Evolutionary conservation across 768 basidiomycete species (phyloP), one percentile per base, ranked within the genome.

Genomic region (Dacryopinax spathularia): DNA sequence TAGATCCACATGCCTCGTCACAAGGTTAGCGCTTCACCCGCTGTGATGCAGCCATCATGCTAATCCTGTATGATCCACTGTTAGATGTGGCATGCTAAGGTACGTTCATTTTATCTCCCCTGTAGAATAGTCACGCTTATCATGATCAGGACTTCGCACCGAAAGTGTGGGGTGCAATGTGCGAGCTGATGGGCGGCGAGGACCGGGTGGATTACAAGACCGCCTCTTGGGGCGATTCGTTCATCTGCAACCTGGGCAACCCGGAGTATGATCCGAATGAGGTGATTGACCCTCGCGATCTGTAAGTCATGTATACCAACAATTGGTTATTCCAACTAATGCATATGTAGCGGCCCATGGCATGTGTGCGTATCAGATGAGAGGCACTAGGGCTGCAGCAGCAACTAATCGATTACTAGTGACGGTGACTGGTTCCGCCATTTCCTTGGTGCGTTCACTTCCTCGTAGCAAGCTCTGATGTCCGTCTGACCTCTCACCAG

Each of bases 211-310:
- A 82, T 65, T 31, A 31, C 48, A 56, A 56, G 48, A 56, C 48
- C 25, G 48, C 48, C 25, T 27, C 48, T 7, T 56, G 83, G 82
- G 79, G 80, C 33, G 82, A 85, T 72, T 79, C 79, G 29, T 83
- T 85, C 71, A 85, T 85, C 66, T 79, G 84, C 59, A 86, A 85
- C 68, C 73, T 86, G 25, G 84, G 84, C 27, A 77, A 74, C 13
- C 75, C 78, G 5, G 77, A 78, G 44, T 72, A 61, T 22, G 41
- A 48, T 33, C n/a, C 43, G 48, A 56, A 56, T 29, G 48, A 56
- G 48, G 48, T 56, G 25, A 56, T 56, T 18, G 48, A 56, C 25
- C 48, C 48, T 25, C 48, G 48, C 18, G 48, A 56, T 29, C 29
- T 56, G 48, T 56, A 29, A 9, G 48, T 29, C 25, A 15, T 22